Conservation (phyloP, 225 moss, liverwort and hornwort species). For the Pleurozium schreberi region DNA sequence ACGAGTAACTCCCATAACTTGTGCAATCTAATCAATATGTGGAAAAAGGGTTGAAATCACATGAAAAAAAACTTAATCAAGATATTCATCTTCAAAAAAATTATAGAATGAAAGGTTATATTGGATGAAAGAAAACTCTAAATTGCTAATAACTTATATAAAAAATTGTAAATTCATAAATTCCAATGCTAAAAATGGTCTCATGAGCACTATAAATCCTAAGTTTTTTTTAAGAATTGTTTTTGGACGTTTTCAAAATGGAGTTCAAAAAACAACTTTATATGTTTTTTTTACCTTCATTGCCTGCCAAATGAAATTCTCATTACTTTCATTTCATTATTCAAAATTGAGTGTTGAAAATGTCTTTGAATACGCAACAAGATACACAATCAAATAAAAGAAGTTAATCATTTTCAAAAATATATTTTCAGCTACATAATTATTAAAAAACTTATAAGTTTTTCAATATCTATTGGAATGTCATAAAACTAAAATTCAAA, state of each 20-base stretch:
- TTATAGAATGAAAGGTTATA: background rate
- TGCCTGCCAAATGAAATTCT: fast-evolving
- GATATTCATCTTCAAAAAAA: too few species aligned
- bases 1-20: too few species aligned
- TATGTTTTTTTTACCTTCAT: background rate
- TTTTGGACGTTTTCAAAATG: too few species aligned
- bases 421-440: background rate
- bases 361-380: background rate
- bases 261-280: background rate
- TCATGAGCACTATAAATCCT: background rate
- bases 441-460: too few species aligned
- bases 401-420: background rate
- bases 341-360: background rate
- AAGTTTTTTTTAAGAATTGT: too few species aligned
- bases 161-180: background rate
- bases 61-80: background rate
- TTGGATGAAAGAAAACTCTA: background rate
- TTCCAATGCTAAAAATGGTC: background rate
- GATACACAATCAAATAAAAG: background rate
- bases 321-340: background rate
- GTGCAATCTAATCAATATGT: too few species aligned
- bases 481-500: fast-evolving
- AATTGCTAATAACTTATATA: fast-evolving
- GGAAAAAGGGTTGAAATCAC: background rate
- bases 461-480: background rate